Conservation (phyloP, 208 protist genomes). For the Leishmania turanica region DNA sequence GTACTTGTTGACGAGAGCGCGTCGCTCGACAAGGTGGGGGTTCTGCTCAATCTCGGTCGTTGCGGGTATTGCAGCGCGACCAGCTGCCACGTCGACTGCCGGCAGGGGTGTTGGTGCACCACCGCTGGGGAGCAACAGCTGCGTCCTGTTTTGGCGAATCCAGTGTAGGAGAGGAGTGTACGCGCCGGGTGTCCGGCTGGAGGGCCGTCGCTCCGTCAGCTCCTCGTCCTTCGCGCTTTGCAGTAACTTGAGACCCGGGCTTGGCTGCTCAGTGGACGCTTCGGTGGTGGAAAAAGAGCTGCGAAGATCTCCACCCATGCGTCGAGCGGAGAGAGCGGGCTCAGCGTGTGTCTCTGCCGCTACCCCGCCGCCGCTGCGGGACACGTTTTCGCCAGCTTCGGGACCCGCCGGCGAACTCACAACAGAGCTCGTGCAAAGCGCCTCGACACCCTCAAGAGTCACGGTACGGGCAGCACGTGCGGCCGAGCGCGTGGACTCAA, state of each 20-base stretch:
- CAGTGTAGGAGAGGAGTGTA: not conserved
- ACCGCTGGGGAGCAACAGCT: not conserved
- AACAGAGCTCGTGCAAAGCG: not conserved
- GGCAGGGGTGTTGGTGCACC: not conserved
- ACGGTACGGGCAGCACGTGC: not conserved
- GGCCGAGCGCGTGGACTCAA: not conserved
- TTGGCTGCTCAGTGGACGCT: not conserved
- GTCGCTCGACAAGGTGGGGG: not conserved
- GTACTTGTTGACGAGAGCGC: not conserved
- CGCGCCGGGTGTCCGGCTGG: too few species aligned
- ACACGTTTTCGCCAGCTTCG: not conserved
- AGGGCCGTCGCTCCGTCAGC: not conserved
- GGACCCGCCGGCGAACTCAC: not conserved
- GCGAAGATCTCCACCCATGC: not conserved
- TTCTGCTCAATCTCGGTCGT: slow-evolving; percentile 5
- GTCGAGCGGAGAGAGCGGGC: not conserved
- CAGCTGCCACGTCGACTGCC: slow-evolving; percentile 1
- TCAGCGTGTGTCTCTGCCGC: not conserved
- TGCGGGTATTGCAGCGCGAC: not conserved
- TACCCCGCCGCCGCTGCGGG: not conserved
- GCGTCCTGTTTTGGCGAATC: not conserved
- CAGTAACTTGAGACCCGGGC: not conserved
- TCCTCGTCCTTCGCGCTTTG: not conserved
- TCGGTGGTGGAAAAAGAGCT: not conserved
- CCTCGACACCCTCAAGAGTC: not conserved